Evolutionary conservation across 306 rosid species (phyloP).

Genomic region (Arachis hypogaea): DNA sequence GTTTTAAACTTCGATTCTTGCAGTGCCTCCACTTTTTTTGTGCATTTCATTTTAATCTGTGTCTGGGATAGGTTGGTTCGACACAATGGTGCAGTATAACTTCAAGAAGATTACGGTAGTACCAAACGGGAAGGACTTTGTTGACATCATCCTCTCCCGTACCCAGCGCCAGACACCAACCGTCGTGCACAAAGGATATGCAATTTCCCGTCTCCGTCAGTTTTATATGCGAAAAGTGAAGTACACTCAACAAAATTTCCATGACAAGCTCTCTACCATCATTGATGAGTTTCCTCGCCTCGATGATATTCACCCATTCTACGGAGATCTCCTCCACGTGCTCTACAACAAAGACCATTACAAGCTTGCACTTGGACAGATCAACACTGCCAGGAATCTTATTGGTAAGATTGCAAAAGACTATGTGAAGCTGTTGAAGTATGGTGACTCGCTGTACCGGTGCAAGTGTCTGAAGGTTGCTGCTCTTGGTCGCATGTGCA

Average conservation of each 20-base stretch:
- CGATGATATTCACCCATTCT: conserved; percentile 80
- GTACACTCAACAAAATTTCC: conserved; percentile 71
- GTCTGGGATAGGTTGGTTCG: not conserved
- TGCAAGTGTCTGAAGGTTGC: conserved; percentile 85
- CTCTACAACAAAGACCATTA: conserved; percentile 91
- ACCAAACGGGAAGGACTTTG: conserved; percentile 80
- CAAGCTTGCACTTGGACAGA: conserved; percentile 94
- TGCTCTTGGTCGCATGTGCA: conserved; percentile 95
- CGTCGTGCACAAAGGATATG: conserved; percentile 88
- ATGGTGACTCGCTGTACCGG: conserved; percentile 82
- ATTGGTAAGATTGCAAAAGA: conserved; percentile 80
- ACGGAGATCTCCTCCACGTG: conserved; percentile 83
- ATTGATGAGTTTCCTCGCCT: conserved; percentile 86
- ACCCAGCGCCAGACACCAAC: conserved; percentile 91
- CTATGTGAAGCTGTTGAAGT: conserved; percentile 78
- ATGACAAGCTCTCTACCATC: conserved; percentile 78
- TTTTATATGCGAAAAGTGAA: conserved; percentile 92
- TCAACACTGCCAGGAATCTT: conserved; percentile 84
- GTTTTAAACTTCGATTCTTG: not conserved
- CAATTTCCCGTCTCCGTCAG: conserved; percentile 77
- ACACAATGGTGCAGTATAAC: conserved; percentile 78
- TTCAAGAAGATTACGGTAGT: conserved; percentile 91
- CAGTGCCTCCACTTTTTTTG: not conserved
- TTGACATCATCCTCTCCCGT: conserved; percentile 82
- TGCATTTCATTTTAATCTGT: not conserved